Evolutionary conservation across 768 basidiomycete genomes (phyloP), one percentile per base, ranked within the genome.

Genomic region (Porpolomopsis calyptriformis): DNA sequence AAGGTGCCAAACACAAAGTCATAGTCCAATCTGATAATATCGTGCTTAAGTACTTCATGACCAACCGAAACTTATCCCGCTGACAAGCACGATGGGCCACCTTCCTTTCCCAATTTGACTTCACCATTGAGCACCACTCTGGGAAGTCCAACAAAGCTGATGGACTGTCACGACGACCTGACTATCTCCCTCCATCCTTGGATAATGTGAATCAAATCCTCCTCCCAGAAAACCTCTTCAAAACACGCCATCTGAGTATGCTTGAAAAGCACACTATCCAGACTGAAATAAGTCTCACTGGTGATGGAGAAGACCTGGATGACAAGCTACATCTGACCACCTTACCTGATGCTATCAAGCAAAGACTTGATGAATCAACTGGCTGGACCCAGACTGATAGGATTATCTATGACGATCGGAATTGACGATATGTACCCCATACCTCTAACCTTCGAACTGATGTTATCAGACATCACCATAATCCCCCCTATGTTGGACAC

Each of bases 1-100:
- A 56, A 3, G 58, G 62, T 4, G 41, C 29, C 29, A 7, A 14
- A 7, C 29, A 31, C 29, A 7, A 7, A 7, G 14, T 31, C 29
- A 7, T 31, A 7, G 14, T 31, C 29, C 7, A 14, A 31, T 7
- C 29, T 14, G 14, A 31, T 31, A 31, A 31, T 14, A 14, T 7
- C 7, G 7, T 14, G 7, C 29, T 31, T 7, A 31, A 31, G 14
- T 31, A 14, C 7, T 31, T 31, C 29, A 7, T 7, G 7, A 31
- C 29, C 7, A 14, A 7, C 29, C 29, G 14, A 7, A 14, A 31
- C 29, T 31, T 31, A 14, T 7, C 29, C 29, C 29, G 14, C 7
- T 7, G 29, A 14, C 29, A 31, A 14, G 29, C 29, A 31, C 29
- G 14, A 7, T 31, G 29, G 29, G 7, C 7, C 7, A 7, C 7